Evolutionary conservation across 768 basidiomycete species (phyloP).

Genomic region (Trametes sanguinea): DNA sequence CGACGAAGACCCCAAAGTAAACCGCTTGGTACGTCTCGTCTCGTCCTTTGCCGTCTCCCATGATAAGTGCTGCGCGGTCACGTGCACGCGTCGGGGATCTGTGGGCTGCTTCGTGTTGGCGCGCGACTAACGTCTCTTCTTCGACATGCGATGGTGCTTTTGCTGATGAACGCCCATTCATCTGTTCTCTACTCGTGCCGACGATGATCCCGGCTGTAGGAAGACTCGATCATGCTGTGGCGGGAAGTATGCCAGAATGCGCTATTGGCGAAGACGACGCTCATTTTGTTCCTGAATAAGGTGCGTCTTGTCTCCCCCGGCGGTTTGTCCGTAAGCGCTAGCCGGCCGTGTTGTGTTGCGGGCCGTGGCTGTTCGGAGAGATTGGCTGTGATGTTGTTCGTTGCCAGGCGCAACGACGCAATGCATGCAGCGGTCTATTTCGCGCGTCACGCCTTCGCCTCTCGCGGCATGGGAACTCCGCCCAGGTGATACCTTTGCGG

Average conservation of each 20-base stretch:
- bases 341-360: no score
- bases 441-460: no score
- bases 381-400: no score
- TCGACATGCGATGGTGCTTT: slow-evolving; percentile 17
- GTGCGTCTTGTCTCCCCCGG: slow-evolving; percentile 31
- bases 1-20: slow-evolving; percentile 65
- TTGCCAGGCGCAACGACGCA: no score
- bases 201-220: slow-evolving; percentile 38
- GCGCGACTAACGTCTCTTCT: slow-evolving; percentile 7
- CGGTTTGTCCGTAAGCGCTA: no score
- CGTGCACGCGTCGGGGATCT: neutral
- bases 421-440: no score
- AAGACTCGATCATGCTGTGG: slow-evolving; percentile 77
- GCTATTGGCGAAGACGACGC: slow-evolving; percentile 57
- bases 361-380: no score
- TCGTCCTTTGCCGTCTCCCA: neutral
- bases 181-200: neutral
- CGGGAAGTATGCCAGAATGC: slow-evolving; percentile 65
- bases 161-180: neutral
- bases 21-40: slow-evolving; percentile 52
- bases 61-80: neutral
- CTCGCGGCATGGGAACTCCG: no score
- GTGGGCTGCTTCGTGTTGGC: neutral
- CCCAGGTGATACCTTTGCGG: no score
- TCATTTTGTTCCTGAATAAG: slow-evolving; percentile 83